Conservation (phyloP, 805 yeast genomes). For the Isabelozyma gotoi region DNA sequence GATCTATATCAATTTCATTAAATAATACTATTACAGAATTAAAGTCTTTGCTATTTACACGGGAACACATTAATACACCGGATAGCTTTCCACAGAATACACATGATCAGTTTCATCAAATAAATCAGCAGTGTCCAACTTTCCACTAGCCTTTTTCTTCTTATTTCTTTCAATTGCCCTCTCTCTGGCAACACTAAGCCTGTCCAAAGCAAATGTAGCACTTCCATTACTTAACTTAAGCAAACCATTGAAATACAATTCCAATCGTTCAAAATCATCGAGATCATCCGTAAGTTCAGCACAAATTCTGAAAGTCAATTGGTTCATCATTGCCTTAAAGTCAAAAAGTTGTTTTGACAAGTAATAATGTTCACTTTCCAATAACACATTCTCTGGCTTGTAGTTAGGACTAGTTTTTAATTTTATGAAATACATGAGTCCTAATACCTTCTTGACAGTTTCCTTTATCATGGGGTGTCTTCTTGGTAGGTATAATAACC, state of each 20-base stretch:
- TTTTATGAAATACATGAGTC: slow-evolving; percentile 1
- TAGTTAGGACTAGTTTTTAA: slow-evolving; percentile 1
- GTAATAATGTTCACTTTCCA: slow-evolving; percentile 15
- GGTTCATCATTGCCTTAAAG: slow-evolving; percentile 22
- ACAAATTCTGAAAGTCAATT: slow-evolving; percentile 18
- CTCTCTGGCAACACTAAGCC: slow-evolving; percentile 2
- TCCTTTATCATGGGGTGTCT: slow-evolving; percentile 20
- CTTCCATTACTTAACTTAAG: slow-evolving; percentile 24
- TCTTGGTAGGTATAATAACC: slow-evolving; percentile 18
- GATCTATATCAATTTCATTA: background rate
- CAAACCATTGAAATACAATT: slow-evolving; percentile 21
- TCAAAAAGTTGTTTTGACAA: slow-evolving; percentile 20
- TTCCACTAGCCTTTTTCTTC: background rate
- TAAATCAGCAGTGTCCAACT: background rate
- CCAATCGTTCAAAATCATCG: slow-evolving; percentile 21
- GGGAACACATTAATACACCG: background rate
- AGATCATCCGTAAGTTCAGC: slow-evolving; percentile 15
- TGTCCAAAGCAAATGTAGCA: slow-evolving; percentile 6
- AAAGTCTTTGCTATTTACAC: background rate
- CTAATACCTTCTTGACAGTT: slow-evolving; percentile 7
- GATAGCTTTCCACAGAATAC: slow-evolving; percentile 1
- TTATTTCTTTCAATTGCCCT: background rate
- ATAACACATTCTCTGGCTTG: slow-evolving; percentile 13
- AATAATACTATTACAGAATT: background rate
- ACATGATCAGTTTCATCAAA: slow-evolving; percentile 1